Evolutionary conservation across 345 rosid species (phyloP), one percentile per base, ranked within the genome.

Genomic region (Rubroshorea leprosula): DNA sequence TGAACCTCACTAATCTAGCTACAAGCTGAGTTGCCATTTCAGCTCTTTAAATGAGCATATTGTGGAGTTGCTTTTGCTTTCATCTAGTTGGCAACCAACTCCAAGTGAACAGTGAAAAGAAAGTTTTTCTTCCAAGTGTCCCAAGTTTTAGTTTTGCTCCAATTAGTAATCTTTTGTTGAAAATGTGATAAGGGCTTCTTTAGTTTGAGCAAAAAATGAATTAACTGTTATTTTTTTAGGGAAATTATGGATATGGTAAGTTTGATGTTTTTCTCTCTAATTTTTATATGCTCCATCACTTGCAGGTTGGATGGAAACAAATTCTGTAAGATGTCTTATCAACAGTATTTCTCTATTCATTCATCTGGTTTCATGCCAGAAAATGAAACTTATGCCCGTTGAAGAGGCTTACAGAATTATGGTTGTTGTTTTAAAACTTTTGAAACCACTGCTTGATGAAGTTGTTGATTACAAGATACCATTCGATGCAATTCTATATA

Each of bases 301-400:
- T 60, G 22, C 82, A 72, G 86, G 84, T 45, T 67, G 71, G 66
- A 92, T 92, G 98, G 95, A 81, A 66, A 66, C 74, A 29, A 57
- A 78, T 25, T 72, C 82, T 25, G 70, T 78, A 24, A 74, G 81
- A 63, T 78, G 90, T 76, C 84, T 89, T 53, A 71, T 84, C 70
- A 89, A 92, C 72, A 92, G 93, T 66, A 78, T 80, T 26, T 84
- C 90, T 74, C 87, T 96, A 57, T 83, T 84, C 70, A 81, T 86
- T 66, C 96, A 79, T 83, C 75, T 88, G 48, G 87, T 84, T 54
- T 81, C 86, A 20, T 92, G 98, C 84, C 90, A 76, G 71, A 81
- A 77, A 51, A 74, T 72, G 68, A 83, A 69, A 63, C 60, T 62
- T 51, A 68, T 48, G 45, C 83, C 83, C 23, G 66, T 88, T 62